Conservation (phyloP, 2,329 filamentous ascomycete genomes). For the Akanthomyces dipterigenus region DNA sequence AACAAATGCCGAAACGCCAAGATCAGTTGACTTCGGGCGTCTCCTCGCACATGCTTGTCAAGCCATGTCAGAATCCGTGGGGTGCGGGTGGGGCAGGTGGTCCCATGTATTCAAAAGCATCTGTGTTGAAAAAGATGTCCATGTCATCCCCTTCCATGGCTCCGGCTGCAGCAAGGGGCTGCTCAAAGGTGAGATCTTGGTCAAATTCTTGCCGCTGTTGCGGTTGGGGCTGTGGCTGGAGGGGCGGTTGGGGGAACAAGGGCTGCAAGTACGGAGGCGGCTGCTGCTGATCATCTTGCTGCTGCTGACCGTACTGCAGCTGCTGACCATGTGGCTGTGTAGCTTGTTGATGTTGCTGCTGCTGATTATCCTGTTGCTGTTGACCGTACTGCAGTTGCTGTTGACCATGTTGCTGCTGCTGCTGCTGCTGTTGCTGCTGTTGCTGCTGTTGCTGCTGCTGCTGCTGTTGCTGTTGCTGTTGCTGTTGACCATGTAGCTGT, state of each 20-base stretch:
- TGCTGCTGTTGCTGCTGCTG: neutral
- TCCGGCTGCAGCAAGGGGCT: neutral
- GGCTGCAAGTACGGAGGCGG: too few species aligned
- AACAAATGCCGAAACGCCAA: too few species aligned
- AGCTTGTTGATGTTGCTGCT: neutral
- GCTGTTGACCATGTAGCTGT: neutral
- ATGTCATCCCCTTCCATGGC: neutral
- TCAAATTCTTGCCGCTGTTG: neutral
- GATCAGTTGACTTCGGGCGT: too few species aligned
- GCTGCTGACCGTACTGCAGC: too few species aligned
- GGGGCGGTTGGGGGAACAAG: too few species aligned
- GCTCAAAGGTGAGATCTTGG: neutral
- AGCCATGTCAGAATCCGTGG: too few species aligned
- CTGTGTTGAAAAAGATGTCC: neutral
- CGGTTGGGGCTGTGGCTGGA: neutral
- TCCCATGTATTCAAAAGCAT: neutral
- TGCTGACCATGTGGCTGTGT: too few species aligned
- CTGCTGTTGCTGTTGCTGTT: neutral
- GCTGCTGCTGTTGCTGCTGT: neutral
- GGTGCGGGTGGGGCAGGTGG: neutral
- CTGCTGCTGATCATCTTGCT: too few species aligned
- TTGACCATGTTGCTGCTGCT: neutral
- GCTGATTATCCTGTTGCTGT: neutral
- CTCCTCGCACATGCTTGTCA: too few species aligned
- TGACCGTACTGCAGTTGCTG: neutral